Evolutionary conservation across 257 asterid genomes (phyloP), one percentile per base, ranked within the genome.

Genomic region (Nicotiana obtusifolia): DNA sequence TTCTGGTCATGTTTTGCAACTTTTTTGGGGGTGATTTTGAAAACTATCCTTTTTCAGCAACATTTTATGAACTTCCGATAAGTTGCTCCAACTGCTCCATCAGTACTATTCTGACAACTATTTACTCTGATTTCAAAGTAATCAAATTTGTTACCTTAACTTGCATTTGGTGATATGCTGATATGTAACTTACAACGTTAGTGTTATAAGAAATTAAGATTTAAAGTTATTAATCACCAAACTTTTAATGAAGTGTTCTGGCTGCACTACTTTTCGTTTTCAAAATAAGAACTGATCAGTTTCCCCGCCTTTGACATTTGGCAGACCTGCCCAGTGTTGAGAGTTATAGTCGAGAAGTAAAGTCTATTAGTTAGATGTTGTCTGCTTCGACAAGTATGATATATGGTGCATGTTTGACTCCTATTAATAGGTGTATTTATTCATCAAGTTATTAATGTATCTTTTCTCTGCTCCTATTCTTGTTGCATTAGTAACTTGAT

Each of bases 71-170:
- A 41, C 77, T 68, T 68, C 77, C 5, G 19, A 69, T 69, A 69
- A 41, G 57, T 20, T 69, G 33, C 30, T 69, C 60, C 78, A 44
- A 47, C 22, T 22, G 60, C 37, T 22, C 24, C 37, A 8, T 22
- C 78, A 47, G 78, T 73, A 22, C 60, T 44, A 14, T 73, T 22
- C 26, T 47, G 77, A 31, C 37, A 47, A 73, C 78, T 73, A 24
- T 44, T 73, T 73, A 24, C 78, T 73, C 61, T 73, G 78, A 44
- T 71, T 52, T 71, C 35, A 22, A 71, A 71, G 60, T 41, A 22
- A 41, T 30, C 37, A 71, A 71, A 71, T 41, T 41, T 69, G 56
- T 44, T 71, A 41, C 16, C 78, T 20, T 71, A 20, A 44, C n/a
- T 44, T 44, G 14, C 22, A 5, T 71, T 71, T 44, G 78, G 47